Base-by-base conservation (phyloP, 305 asterid species). In the Ilex paraguariensis region DNA sequence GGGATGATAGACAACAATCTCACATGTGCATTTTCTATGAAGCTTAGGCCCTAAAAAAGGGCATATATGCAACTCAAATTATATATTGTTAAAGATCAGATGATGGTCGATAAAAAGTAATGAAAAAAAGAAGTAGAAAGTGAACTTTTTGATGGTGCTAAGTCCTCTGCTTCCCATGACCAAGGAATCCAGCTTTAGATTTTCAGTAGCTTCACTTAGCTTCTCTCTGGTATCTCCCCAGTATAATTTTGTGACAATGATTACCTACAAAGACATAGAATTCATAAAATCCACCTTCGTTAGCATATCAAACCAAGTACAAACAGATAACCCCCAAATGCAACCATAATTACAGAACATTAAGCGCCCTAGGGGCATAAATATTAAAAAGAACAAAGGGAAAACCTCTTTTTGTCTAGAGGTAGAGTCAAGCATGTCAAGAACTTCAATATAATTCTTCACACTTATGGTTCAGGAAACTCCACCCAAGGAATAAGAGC, bases 171-270 rank as follows among this genome's bases (percentile, higher is more conserved):
- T 84, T 7, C 95, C 95, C 89, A 87, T 82, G 54, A 87, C 87
- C 87, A 87, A 62, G 16, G 85, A 81, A 55, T 85, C 86, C 76
- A 90, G 52, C 77, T 87, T 84, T 81, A 87, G 64, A 71, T 76
- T 81, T 36, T 77, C 91, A 71, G 70, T 61, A 8, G 91, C 83
- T 1, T 83, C 85, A 52, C 73, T 57, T 3, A 87, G 75, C 83
- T 81, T 84, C 77, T 89, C 96, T 53, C 97, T 84, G 13, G 95
- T 91, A 64, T 89, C 93, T 72, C 89, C 97, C 91, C 93, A 83
- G 44, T 79, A 84, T 60, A 87, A 5, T 65, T 89, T 87, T 40
- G 78, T 56, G 13, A 89, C 86, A 51, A 81, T 75, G 2, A 10
- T 73, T 64, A 89, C 84, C 97, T 89, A 39, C 72, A 64, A 51